A percentile compares a stretch with the other conserved stretches of the same genome.
These are phyloP conservation scores for Wickerhamiella dianesei DNA, from an alignment of 805 yeast genomes.

Conservation along the genomic window DNA sequence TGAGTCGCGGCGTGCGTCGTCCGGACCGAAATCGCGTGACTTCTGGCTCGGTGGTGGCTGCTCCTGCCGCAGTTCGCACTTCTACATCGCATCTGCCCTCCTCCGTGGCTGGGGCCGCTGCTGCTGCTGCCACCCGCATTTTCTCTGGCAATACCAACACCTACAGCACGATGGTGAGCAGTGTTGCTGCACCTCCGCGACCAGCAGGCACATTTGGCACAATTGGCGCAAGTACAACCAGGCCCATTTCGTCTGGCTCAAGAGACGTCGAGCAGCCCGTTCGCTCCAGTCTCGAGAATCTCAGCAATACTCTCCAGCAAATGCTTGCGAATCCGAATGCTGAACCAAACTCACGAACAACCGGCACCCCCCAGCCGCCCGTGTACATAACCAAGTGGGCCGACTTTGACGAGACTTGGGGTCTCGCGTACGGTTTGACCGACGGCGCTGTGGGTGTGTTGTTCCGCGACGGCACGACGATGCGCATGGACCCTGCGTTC, in stretches of 20 bases:
- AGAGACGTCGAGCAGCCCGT: neutral
- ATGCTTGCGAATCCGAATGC: neutral
- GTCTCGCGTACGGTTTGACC: slow-evolving; percentile 83
- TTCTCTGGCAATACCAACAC: neutral
- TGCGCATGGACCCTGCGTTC: slow-evolving; percentile 50
- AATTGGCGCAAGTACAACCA: no score
- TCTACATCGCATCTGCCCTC: neutral
- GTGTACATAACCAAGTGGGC: slow-evolving; percentile 88
- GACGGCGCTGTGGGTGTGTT: slow-evolving; percentile 83
- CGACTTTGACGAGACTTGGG: slow-evolving; percentile 90
- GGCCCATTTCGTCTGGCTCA: neutral
- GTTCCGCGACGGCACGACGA: slow-evolving; percentile 73
- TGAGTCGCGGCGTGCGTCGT: slow-evolving; percentile 11
- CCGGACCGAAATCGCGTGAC: neutral
- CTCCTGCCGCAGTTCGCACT: neutral
- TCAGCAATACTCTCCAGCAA: neutral
- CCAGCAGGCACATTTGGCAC: neutral
- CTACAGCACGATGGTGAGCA: neutral
- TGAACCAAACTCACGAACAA: neutral
- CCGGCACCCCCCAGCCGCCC: neutral
- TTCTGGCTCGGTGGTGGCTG: neutral
- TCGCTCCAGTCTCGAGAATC: neutral
- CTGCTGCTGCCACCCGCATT: neutral
- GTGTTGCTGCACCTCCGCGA: neutral
- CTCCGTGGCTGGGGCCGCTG: neutral